These are phyloP conservation scores for Circinella minor DNA, from an alignment of 371 early-diverging fungal genomes.

Conservation along the genomic window DNA sequence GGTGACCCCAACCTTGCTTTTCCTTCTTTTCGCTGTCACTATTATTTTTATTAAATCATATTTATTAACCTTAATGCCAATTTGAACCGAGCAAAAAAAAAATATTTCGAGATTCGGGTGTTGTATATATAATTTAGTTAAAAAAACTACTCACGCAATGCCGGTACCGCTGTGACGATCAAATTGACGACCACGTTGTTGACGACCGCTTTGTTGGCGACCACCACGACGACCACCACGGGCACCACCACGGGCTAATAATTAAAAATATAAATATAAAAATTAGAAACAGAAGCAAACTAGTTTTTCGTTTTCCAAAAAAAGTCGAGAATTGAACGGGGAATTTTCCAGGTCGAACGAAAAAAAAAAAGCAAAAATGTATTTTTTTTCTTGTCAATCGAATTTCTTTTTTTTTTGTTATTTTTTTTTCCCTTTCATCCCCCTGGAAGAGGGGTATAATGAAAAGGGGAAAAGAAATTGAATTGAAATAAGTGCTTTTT, in stretches of 20 bases:
- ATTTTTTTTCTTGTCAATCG: no score
- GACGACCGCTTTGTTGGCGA: constrained; percentile 58
- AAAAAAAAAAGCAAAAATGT: no score
- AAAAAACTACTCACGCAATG: constrained; percentile 51
- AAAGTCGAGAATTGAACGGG: not conserved
- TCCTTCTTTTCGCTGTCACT: constrained; percentile 87
- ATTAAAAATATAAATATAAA: constrained; percentile 4
- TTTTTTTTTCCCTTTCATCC: no score
- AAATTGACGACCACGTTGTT: constrained; percentile 63
- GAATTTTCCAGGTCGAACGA: no score
- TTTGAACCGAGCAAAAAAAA: no score
- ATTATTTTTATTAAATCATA: not conserved
- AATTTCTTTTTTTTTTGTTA: no score
- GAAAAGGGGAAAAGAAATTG: no score
- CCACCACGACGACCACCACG: constrained; percentile 52
- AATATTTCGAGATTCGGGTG: no score
- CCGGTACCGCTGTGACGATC: constrained; percentile 86
- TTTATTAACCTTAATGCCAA: not conserved
- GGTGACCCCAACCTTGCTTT: constrained; percentile 80
- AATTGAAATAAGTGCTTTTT: no score
- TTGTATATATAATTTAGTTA: not conserved
- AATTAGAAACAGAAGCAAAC: constrained; percentile 16
- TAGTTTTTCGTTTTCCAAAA: not conserved
- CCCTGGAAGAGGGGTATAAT: no score
- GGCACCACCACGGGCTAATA: constrained; percentile 45